Conservation (phyloP, 345 rosid species). For the Eutrema japonicum region DNA sequence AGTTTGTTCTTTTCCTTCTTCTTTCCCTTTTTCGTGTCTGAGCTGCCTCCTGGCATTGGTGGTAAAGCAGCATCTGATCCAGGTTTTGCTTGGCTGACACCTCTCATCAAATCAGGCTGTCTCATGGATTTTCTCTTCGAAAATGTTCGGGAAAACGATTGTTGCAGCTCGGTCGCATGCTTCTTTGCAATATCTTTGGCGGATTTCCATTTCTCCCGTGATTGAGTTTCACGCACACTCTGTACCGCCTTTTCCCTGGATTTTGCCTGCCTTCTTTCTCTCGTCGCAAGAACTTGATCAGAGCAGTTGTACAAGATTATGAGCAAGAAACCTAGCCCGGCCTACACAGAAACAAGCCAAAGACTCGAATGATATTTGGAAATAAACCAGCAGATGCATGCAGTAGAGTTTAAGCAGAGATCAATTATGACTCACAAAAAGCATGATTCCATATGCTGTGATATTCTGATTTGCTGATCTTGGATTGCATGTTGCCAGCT, state of each 20-base stretch:
- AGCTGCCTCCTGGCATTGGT: slow-evolving; percentile 44
- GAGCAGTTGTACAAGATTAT: slow-evolving; percentile 89
- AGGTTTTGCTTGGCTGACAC: slow-evolving; percentile 61
- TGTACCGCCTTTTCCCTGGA: slow-evolving; percentile 91
- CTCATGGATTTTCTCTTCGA: slow-evolving; percentile 67
- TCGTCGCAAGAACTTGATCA: slow-evolving; percentile 89
- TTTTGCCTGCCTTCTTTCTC: slow-evolving; percentile 85
- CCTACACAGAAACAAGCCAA: slow-evolving; percentile 50
- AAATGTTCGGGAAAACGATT: slow-evolving; percentile 82
- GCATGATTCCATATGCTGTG: slow-evolving; percentile 83
- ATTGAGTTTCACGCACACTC: slow-evolving; percentile 78
- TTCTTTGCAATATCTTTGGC: slow-evolving; percentile 91
- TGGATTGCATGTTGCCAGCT: slow-evolving; percentile 74
- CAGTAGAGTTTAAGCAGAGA: slow-evolving; percentile 17
- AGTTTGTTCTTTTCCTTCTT: slow-evolving; percentile 71
- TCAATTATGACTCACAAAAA: slow-evolving; percentile 73
- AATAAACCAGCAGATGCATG: not conserved
- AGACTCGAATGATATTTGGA: not conserved
- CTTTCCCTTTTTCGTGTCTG: slow-evolving; percentile 58
- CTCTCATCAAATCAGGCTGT: slow-evolving; percentile 54
- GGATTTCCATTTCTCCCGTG: slow-evolving; percentile 86
- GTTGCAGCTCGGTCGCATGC: slow-evolving; percentile 68
- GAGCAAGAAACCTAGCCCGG: slow-evolving; percentile 74
- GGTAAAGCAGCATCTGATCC: slow-evolving; percentile 69
- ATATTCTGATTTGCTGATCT: slow-evolving; percentile 87